These are phyloP conservation scores for Exophiala aquamarina DNA, from an alignment of 2,329 filamentous ascomycete species.

Conservation along the genomic window DNA sequence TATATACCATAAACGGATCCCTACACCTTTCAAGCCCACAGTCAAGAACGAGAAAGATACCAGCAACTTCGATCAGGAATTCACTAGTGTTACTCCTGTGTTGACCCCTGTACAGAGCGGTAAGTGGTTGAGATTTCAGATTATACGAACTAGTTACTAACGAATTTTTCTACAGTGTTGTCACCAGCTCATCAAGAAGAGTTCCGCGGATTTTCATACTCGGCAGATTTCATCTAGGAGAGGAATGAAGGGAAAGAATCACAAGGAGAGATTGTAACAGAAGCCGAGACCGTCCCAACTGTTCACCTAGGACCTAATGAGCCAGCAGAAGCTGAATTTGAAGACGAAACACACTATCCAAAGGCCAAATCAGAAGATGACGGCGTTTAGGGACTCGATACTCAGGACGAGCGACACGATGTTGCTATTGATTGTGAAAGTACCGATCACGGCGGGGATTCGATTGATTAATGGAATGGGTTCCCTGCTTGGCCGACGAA, in stretches of 20 bases:
- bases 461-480: too few species aligned
- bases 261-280: neutral
- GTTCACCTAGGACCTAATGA: too few species aligned
- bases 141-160: neutral
- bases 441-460: too few species aligned
- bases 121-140: conserved; percentile 53
- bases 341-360: too few species aligned
- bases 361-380: too few species aligned
- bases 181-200: conserved; percentile 99
- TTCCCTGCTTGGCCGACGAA: too few species aligned
- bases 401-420: too few species aligned
- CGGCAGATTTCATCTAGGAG: conserved; percentile 59
- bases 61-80: conserved; percentile 99
- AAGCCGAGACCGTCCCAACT: neutral
- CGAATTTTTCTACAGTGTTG: conserved; percentile 62
- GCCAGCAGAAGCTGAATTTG: too few species aligned
- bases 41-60: conserved; percentile 94
- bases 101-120: conserved; percentile 95
- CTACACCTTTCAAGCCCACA: conserved; percentile 82
- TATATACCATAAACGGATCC: conserved; percentile 91
- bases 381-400: too few species aligned
- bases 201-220: conserved; percentile 98
- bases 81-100: conserved; percentile 96
- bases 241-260: conserved; percentile 3
- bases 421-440: too few species aligned